Conservation (phyloP, 768 basidiomycete species). For the Boletellus ananiceps region DNA sequence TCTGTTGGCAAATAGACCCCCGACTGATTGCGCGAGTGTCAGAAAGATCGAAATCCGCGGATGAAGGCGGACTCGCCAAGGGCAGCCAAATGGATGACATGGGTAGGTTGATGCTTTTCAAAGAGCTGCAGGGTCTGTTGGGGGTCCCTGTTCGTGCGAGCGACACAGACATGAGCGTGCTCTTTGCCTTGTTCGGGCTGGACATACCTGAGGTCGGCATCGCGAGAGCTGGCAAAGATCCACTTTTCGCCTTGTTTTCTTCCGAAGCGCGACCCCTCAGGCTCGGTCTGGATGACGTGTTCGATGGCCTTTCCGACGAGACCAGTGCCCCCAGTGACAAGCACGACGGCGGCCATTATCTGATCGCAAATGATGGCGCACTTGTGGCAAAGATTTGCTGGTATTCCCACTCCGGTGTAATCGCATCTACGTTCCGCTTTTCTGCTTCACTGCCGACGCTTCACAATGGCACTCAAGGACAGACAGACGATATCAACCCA, state of each 20-base stretch:
- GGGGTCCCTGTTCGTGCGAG: constrained; percentile 48
- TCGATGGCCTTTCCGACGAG: constrained; percentile 85
- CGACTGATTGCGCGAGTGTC: constrained; percentile 48
- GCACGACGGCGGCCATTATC: constrained; percentile 45
- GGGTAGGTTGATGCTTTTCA: constrained; percentile 89
- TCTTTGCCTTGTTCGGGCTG: neutral
- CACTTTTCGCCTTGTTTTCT: constrained; percentile 73
- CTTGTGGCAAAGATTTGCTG: neutral
- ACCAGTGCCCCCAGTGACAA: constrained; percentile 83
- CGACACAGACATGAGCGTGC: constrained; percentile 3
- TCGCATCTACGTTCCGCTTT: neutral
- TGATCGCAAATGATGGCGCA: neutral
- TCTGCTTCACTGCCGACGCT: neutral
- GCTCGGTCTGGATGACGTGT: constrained; percentile 73
- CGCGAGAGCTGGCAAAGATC: constrained; percentile 76
- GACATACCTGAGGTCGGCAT: constrained; percentile 77
- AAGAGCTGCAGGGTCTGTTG: constrained; percentile 69
- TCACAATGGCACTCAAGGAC: constrained; percentile 38
- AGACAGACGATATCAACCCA: constrained; percentile 47
- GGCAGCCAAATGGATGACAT: constrained; percentile 95
- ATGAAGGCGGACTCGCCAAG: constrained; percentile 52
- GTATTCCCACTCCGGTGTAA: constrained; percentile 14
- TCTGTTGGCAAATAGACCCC: constrained; percentile 95
- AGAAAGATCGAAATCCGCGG: constrained; percentile 5
- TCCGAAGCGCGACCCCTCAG: constrained; percentile 74